These are phyloP conservation scores for Fomitopsis pinicola DNA, from an alignment of 1,284 basidiomycete genomes.

Conservation along the genomic window DNA sequence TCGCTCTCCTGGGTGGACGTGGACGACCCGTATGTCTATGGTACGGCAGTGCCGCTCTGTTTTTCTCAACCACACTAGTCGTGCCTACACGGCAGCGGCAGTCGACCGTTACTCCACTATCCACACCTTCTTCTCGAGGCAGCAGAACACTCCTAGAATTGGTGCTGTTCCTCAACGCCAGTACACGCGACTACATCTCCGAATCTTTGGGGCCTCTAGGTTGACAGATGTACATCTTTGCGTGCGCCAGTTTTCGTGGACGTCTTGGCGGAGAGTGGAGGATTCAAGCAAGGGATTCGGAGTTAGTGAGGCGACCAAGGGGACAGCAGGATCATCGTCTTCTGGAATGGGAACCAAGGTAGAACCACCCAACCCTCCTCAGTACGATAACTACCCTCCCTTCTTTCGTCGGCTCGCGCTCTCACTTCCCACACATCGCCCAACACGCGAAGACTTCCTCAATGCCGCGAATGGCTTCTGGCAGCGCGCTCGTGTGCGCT, in stretches of 20 bases:
- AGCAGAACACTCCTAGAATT: background rate
- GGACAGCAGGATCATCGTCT: background rate
- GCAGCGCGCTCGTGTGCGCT: slow-evolving; percentile 87
- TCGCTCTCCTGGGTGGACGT: background rate
- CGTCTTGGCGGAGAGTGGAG: background rate
- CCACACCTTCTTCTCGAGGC: slow-evolving; percentile 42
- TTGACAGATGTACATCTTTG: background rate
- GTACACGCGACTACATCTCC: background rate
- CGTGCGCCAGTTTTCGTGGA: background rate
- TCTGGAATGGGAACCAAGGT: background rate
- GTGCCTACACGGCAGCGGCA: slow-evolving; percentile 23
- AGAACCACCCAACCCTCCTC: slow-evolving; percentile 22
- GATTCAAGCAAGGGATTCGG: background rate
- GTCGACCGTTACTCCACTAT: slow-evolving; percentile 49
- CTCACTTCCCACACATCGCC: slow-evolving; percentile 74
- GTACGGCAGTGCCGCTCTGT: slow-evolving; percentile 10
- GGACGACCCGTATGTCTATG: slow-evolving; percentile 1
- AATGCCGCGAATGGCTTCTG: slow-evolving; percentile 85
- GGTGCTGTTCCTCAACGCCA: background rate
- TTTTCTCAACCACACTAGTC: slow-evolving; percentile 28
- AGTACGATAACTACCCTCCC: slow-evolving; percentile 71
- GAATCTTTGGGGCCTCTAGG: background rate
- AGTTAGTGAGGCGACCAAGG: background rate
- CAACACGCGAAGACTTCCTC: slow-evolving; percentile 86
- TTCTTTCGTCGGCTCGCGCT: slow-evolving; percentile 75